Percentiles rank a stretch among this genome's conserved stretches.
Conservation (phyloP, 306 rosid species). For the Hippophae gyantsensis region DNA sequence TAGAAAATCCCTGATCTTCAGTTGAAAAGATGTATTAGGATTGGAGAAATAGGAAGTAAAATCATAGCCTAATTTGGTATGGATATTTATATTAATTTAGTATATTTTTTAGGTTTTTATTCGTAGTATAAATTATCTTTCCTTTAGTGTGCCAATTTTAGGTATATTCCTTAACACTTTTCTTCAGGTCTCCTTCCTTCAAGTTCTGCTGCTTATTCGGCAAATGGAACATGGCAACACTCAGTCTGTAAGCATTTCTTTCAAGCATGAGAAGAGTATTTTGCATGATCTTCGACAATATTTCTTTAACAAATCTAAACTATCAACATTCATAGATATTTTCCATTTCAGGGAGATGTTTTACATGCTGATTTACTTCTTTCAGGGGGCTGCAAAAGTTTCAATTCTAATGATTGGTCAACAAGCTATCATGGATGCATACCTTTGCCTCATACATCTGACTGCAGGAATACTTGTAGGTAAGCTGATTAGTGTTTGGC, state of each 20-base stretch:
- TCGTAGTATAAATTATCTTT: no score
- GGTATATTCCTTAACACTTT: slow-evolving; percentile 44
- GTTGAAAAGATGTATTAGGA: no score
- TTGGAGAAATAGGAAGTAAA: no score
- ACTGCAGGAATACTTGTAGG: slow-evolving; percentile 98
- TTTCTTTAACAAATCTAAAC: neutral
- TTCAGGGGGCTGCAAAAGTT: slow-evolving; percentile 96
- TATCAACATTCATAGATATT: neutral
- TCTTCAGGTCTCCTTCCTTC: slow-evolving; percentile 83
- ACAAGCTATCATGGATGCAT: slow-evolving; percentile 97
- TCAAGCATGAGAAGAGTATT: slow-evolving; percentile 1
- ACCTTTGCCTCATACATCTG: slow-evolving; percentile 89
- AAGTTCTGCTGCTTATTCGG: slow-evolving; percentile 92
- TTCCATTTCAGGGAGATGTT: neutral
- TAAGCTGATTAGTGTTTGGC: slow-evolving; percentile 23
- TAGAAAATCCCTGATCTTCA: no score
- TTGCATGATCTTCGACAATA: neutral
- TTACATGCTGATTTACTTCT: slow-evolving; percentile 18
- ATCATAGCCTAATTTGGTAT: no score
- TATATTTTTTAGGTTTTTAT: no score
- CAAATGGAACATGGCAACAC: slow-evolving; percentile 99
- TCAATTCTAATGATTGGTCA: slow-evolving; percentile 91
- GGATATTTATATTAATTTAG: no score
- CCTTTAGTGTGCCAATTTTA: slow-evolving; percentile 10
- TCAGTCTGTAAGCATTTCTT: slow-evolving; percentile 65